Conservation (phyloP, 2,329 filamentous ascomycete species). For the Alternaria viburni region DNA sequence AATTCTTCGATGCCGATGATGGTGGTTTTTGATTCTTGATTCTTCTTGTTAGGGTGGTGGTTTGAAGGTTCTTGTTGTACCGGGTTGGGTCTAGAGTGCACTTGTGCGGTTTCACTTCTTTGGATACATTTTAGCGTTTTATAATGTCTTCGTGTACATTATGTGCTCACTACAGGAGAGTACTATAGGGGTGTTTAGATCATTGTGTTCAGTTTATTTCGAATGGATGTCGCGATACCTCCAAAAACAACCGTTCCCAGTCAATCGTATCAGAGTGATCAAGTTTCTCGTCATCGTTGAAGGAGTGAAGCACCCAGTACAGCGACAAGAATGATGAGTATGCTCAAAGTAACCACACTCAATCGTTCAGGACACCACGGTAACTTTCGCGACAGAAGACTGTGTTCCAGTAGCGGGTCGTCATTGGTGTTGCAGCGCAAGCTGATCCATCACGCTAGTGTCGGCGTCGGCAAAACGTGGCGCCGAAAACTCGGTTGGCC, state of each 20-base stretch:
- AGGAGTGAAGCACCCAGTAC: not conserved
- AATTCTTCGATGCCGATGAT: slow-evolving; percentile 30
- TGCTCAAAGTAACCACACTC: not conserved
- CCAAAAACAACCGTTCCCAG: not conserved
- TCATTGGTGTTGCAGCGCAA: not conserved
- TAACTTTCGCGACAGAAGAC: not conserved
- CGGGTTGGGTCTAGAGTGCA: not conserved
- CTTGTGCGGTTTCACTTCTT: not conserved
- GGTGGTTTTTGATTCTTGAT: slow-evolving; percentile 14
- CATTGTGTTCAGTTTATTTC: not conserved
- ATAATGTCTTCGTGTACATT: slow-evolving; percentile 14
- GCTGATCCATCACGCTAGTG: slow-evolving; percentile 12
- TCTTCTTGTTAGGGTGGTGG: not conserved
- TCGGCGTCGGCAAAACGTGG: slow-evolving; percentile 32
- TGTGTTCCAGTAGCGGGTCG: not conserved
- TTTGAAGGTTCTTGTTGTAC: not conserved
- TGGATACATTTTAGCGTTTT: slow-evolving; percentile 2
- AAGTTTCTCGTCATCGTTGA: not conserved
- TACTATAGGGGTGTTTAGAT: not conserved
- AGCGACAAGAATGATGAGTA: not conserved
- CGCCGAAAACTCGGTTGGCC: slow-evolving; percentile 15
- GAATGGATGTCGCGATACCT: not conserved
- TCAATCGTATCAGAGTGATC: not conserved
- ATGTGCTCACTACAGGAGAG: not conserved
- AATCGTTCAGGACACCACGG: not conserved